phyloP scores from a whole-genome alignment of 2,329 filamentous ascomycete genomes.

The Pseudopyrenochaeta lycopersici region DNA sequence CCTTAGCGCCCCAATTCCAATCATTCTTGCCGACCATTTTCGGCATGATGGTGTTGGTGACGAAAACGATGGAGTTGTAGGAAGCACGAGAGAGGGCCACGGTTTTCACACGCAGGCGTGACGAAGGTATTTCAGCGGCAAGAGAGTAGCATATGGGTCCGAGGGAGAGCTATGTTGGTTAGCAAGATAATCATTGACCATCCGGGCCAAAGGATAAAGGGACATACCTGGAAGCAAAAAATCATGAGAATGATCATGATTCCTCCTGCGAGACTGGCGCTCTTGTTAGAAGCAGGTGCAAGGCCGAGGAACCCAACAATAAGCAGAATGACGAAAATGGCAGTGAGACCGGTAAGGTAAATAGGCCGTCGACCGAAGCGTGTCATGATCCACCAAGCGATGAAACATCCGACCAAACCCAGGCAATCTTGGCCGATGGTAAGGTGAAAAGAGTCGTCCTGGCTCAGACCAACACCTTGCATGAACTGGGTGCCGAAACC shows the following conservation, averaged over 20 bases:
- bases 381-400: constrained; percentile 80
- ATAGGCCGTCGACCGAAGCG: constrained; percentile 77
- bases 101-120: constrained; percentile 85
- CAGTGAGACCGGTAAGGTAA: constrained; percentile 69
- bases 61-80: constrained; percentile 79
- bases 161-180: constrained; percentile 18
- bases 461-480: constrained; percentile 28
- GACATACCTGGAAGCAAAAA: constrained; percentile 34
- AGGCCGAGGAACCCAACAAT: constrained; percentile 76
- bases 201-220: constrained; percentile 16
- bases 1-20: constrained; percentile 85
- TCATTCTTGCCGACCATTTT: constrained; percentile 52
- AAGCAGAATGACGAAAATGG: constrained; percentile 30
- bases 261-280: constrained; percentile 53
- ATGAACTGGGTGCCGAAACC: constrained; percentile 35
- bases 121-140: constrained; percentile 81
- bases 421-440: constrained; percentile 33
- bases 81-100: constrained; percentile 81
- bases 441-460: constrained; percentile 34
- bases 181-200: constrained; percentile 19
- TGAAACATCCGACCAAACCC: constrained; percentile 66
- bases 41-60: constrained; percentile 82
- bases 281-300: constrained; percentile 57
- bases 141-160: constrained; percentile 67
- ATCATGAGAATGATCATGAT: constrained; percentile 35